Percentiles rank a stretch among this genome's conserved stretches.
phyloP scores from a whole-genome alignment of 345 rosid species.

The Arabis hirsuta region DNA sequence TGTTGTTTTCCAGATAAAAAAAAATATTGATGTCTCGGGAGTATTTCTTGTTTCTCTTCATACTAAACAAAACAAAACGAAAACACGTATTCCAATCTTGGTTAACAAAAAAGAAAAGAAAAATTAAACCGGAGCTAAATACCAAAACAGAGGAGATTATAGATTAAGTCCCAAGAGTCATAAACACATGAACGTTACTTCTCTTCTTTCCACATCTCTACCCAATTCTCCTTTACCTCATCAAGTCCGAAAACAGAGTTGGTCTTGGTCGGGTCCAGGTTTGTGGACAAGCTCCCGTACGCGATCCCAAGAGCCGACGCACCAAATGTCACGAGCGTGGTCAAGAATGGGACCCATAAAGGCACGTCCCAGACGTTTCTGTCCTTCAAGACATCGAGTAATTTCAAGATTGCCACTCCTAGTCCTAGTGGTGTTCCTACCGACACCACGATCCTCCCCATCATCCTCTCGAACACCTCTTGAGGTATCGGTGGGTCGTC shows the following conservation, averaged over 20 bases:
- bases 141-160: conserved; percentile 1
- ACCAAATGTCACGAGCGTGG: conserved; percentile 63
- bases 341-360: conserved; percentile 58
- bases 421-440: conserved; percentile 55
- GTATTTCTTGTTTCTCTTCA: not conserved
- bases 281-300: conserved; percentile 77
- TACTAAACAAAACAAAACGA: not conserved
- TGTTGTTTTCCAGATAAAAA: too few species aligned
- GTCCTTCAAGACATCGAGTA: conserved; percentile 53
- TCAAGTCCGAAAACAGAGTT: conserved; percentile 73
- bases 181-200: not conserved
- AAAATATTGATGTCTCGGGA: too few species aligned
- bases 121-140: not conserved
- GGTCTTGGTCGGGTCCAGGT: conserved; percentile 63
- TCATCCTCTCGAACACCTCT: conserved; percentile 55
- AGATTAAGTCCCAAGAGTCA: conserved; percentile 6
- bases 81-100: not conserved
- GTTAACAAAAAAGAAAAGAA: not conserved
- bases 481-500: conserved; percentile 56
- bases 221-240: conserved; percentile 73
- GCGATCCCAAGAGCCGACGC: conserved; percentile 72
- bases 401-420: conserved; percentile 48
- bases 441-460: conserved; percentile 52
- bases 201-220: conserved; percentile 79
- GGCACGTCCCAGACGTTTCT: conserved; percentile 62